Base-by-base conservation (phyloP, 768 basidiomycete genomes). In the Favolaschia claudopus region DNA sequence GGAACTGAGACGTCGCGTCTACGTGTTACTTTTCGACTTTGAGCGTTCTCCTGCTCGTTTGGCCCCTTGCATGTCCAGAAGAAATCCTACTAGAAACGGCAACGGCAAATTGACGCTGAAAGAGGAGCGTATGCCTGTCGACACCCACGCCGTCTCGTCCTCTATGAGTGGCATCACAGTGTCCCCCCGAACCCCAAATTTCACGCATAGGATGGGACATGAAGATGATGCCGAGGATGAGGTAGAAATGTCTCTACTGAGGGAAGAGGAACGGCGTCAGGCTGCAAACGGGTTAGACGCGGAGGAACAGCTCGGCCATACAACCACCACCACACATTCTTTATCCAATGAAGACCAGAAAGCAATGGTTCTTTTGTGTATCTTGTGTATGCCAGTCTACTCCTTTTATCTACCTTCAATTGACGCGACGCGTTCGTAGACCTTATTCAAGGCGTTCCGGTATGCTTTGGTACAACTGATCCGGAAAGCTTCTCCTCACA, bases 361-460 rank as follows among this genome's bases (percentile, higher is more conserved):
- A 66, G 92, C 89, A 45, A 93, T 99, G 82, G 85, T 85, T 5
- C 76, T 99, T 50, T 78, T 98, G 31, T 89, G 94, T 73, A 79
- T 95, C 66, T 80, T 99, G 46, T 98, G 95, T 96, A 67, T 77
- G 95, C 9, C 29, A 24, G 31, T 62, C 17, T 47, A 37, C 47
- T 31, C 32, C 48, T 58, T 38, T 22, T 43, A 19, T 13, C 12
- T 19, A 17, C 12, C 46, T 20, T 64, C 27, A 40, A 46, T 63
- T 69, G 37, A 56, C 40, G 37, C 32, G 24, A 47, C 32, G 34
- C 31, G n/a, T n/a, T n/a, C n/a, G 19, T 65, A 91, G 89, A 91
- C 70, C 79, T 91, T 32, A 86, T 91, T 49, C 95, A 97, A 74
- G 95, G 95, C 38, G 87, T 96, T 66, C 95, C 95, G 52, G 93